These are phyloP conservation scores for Pyronema omphalodes DNA, from an alignment of 495 filamentous ascomycete species.

Conservation along the genomic window DNA sequence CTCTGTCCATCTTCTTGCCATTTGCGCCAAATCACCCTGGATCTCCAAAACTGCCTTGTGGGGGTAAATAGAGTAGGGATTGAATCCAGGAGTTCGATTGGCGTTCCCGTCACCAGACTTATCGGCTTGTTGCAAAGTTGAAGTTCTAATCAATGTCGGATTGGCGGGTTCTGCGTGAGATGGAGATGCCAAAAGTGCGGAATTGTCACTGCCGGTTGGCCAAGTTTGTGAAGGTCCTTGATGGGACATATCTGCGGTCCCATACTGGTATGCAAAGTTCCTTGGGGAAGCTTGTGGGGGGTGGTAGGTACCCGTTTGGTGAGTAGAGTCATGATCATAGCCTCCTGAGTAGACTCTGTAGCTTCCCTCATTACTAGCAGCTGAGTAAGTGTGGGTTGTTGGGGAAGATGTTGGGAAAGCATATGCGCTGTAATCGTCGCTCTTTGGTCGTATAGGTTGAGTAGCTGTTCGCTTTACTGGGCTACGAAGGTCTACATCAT, in stretches of 20 bases:
- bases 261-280: constrained; percentile 27
- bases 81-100: constrained; percentile 36
- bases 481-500: constrained; percentile 20
- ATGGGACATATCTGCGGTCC: constrained; percentile 13
- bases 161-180: constrained; percentile 32
- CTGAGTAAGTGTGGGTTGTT: constrained; percentile 26
- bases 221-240: constrained; percentile 25
- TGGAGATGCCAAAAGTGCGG: neutral
- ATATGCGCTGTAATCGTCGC: constrained; percentile 24
- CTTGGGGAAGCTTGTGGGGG: constrained; percentile 28
- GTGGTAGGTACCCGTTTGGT: constrained; percentile 22
- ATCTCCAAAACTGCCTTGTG: constrained; percentile 72
- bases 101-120: constrained; percentile 25
- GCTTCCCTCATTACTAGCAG: constrained; percentile 13
- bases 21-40: constrained; percentile 60
- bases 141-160: constrained; percentile 66
- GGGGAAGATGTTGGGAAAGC: constrained; percentile 14
- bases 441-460: constrained; percentile 26
- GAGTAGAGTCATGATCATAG: constrained; percentile 28
- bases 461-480: constrained; percentile 23
- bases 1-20: constrained; percentile 60
- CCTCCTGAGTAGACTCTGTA: constrained; percentile 17
- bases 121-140: constrained; percentile 45
- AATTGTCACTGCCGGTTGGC: constrained; percentile 20
- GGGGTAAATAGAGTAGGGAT: constrained; percentile 69